These are phyloP conservation scores for Emericellopsis atlantica DNA, from an alignment of 2,329 filamentous ascomycete species.

Conservation along the genomic window DNA sequence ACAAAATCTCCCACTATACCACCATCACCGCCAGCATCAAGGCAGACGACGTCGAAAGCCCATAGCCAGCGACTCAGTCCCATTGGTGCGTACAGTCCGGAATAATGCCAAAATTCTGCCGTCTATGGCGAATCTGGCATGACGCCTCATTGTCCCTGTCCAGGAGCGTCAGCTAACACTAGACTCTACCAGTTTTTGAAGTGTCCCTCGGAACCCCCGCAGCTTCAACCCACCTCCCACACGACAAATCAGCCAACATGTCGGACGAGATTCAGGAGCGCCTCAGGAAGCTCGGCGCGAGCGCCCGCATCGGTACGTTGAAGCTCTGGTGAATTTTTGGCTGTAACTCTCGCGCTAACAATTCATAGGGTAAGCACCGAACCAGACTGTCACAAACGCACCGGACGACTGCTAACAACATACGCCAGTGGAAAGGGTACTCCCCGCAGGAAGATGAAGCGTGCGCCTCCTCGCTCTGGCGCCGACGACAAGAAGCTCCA, in stretches of 20 bases:
- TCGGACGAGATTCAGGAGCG: constrained; percentile 41
- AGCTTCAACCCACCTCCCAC: no score
- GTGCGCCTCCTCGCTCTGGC: constrained; percentile 81
- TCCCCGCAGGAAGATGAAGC: constrained; percentile 96
- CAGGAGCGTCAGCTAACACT: no score
- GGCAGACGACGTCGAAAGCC: constrained; percentile 20
- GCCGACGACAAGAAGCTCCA: constrained; percentile 99
- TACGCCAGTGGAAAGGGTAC: constrained; percentile 78
- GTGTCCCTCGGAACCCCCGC: constrained; percentile 1
- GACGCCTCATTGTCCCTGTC: no score
- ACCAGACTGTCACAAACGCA: no score
- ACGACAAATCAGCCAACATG: constrained; percentile 24
- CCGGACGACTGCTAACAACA: no score
- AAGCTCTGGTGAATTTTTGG: not conserved
- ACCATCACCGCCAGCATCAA: constrained; percentile 16
- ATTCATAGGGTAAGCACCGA: constrained; percentile 3
- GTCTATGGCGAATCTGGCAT: no score
- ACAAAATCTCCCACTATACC: constrained; percentile 26
- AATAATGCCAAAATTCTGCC: not conserved
- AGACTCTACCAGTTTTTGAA: constrained; percentile 3
- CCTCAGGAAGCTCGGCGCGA: constrained; percentile 43
- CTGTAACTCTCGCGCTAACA: constrained; percentile 10
- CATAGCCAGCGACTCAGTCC: constrained; percentile 15
- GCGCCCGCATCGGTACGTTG: constrained; percentile 54
- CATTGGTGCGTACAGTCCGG: not conserved